A percentile compares a stretch with the other conserved stretches of the same genome.
Evolutionary conservation across 495 filamentous ascomycete genomes (phyloP).

Genomic region (Astrothelium subdiscretum): DNA sequence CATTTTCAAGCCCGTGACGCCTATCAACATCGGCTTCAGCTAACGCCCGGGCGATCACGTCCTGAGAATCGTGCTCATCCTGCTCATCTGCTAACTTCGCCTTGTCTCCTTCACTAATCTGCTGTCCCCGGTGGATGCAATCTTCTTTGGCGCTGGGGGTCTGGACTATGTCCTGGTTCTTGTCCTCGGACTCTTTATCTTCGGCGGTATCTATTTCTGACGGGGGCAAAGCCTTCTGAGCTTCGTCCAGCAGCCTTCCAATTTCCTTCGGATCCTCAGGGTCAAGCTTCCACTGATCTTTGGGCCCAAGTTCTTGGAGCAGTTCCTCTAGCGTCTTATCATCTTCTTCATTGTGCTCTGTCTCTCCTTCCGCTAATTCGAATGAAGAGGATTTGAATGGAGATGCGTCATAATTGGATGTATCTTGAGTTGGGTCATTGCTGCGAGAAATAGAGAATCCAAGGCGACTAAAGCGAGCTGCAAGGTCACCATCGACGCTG

Average conservation of each 20-base stretch:
- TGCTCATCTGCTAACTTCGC: slow-evolving; percentile 13
- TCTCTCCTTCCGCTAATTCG: background rate
- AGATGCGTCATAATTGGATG: background rate
- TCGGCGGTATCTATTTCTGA: background rate
- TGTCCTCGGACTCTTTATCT: background rate
- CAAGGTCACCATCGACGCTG: slow-evolving; percentile 14
- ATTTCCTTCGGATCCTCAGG: slow-evolving; percentile 22
- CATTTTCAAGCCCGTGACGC: slow-evolving; percentile 12
- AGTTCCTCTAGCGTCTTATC: slow-evolving; percentile 29
- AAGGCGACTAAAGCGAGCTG: slow-evolving; percentile 23
- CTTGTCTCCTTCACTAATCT: slow-evolving; percentile 1
- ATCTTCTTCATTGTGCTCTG: slow-evolving; percentile 8
- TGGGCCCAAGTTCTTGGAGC: slow-evolving; percentile 27
- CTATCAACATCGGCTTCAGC: slow-evolving; percentile 22
- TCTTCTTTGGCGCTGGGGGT: background rate
- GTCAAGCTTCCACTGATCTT: slow-evolving; percentile 20
- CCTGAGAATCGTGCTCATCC: slow-evolving; percentile 23
- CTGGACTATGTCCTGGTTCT: background rate
- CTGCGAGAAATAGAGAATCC: slow-evolving; percentile 3
- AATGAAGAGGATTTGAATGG: background rate
- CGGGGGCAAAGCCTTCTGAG: slow-evolving; percentile 14
- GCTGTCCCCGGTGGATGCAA: background rate
- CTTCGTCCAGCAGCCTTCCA: slow-evolving; percentile 21
- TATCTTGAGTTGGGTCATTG: background rate
- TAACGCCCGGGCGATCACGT: slow-evolving; percentile 23